Evolutionary conservation across 83 land plant genomes (phyloP).

Genomic region (Thuja plicata): DNA sequence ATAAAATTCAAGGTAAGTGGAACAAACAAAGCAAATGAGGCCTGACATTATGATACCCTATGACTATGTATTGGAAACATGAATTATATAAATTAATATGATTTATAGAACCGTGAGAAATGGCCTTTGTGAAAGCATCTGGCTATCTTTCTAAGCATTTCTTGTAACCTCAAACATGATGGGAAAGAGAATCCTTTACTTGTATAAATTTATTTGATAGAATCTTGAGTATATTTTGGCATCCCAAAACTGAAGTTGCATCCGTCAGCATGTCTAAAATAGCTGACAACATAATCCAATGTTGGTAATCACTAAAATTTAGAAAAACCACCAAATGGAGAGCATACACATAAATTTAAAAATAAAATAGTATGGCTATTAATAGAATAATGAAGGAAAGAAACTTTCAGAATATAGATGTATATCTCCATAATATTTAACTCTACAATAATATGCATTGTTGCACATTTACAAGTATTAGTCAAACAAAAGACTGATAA

Average conservation of each 20-base stretch:
- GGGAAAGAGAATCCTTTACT: too few relatives aligned
- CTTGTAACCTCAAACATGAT: too few relatives aligned
- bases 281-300: slow-evolving; percentile 39
- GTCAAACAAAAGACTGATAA: too few relatives aligned
- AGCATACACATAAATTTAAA: too few relatives aligned
- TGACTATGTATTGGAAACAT: background rate
- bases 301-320: background rate
- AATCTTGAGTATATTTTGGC: slow-evolving; percentile 67
- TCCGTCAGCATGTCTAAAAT: slow-evolving; percentile 85
- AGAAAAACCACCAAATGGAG: too few relatives aligned
- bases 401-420: background rate
- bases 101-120: background rate
- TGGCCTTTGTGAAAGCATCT: too few relatives aligned
- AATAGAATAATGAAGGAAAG: background rate
- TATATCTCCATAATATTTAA: background rate
- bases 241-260: slow-evolving; percentile 87
- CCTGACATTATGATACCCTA: background rate
- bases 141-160: too few relatives aligned
- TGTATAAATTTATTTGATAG: slow-evolving; percentile 71
- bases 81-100: background rate
- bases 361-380: background rate
- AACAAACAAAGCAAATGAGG: too few relatives aligned
- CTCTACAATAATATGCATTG: too few relatives aligned
- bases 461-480: too few relatives aligned
- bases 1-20: too few relatives aligned